Conservation (phyloP, 352 stramenopile species). For the Saprolegnia diclina region DNA sequence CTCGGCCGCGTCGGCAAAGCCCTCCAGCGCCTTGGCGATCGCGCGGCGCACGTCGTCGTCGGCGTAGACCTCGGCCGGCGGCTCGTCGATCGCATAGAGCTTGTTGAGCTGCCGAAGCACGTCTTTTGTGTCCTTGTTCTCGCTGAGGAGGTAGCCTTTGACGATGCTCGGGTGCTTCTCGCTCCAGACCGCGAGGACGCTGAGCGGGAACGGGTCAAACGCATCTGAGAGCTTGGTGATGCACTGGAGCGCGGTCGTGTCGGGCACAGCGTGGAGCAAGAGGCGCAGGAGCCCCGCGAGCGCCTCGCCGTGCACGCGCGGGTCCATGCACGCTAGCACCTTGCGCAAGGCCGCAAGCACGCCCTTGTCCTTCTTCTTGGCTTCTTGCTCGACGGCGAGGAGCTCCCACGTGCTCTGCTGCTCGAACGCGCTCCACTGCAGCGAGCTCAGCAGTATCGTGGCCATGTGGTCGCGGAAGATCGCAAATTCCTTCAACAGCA, state of each 20-base stretch:
- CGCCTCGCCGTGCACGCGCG: conserved; percentile 59
- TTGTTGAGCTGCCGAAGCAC: conserved; percentile 21
- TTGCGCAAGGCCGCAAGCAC: conserved; percentile 70
- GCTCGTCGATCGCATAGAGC: not conserved
- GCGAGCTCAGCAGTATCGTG: conserved; percentile 64
- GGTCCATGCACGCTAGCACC: conserved; percentile 67
- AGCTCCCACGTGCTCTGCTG: conserved; percentile 79
- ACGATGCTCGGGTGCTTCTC: conserved; percentile 59
- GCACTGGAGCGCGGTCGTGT: conserved; percentile 60
- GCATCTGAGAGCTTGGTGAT: conserved; percentile 61
- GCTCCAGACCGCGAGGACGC: conserved; percentile 63
- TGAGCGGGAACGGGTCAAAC: conserved; percentile 62
- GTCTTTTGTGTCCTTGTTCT: conserved; percentile 12
- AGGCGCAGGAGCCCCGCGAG: conserved; percentile 74
- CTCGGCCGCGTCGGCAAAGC: not conserved
- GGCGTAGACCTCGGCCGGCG: not conserved
- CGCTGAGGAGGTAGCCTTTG: conserved; percentile 42
- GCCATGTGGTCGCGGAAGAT: conserved; percentile 64
- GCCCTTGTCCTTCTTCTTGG: conserved; percentile 35
- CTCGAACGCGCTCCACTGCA: conserved; percentile 80
- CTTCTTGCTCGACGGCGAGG: conserved; percentile 57
- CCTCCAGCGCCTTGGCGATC: not conserved
- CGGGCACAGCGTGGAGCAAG: conserved; percentile 59
- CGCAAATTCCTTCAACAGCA: conserved; percentile 70
- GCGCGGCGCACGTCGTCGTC: not conserved